Percentiles rank a stretch among this genome's conserved stretches.
These are phyloP conservation scores for Phyllosticta citriasiana DNA, from an alignment of 2,329 filamentous ascomycete genomes.

Conservation along the genomic window DNA sequence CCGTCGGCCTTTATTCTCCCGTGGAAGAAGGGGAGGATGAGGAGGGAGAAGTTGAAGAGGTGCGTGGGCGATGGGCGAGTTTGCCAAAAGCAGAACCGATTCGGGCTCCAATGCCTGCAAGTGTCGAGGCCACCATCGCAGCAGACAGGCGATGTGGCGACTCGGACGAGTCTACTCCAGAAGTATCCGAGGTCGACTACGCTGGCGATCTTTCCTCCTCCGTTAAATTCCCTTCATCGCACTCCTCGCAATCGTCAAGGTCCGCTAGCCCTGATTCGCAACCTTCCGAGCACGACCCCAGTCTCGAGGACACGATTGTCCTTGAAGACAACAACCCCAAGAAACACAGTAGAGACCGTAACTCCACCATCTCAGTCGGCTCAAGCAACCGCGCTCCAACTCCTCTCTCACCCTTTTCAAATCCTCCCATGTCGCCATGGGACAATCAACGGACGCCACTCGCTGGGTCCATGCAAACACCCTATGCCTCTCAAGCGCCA, in stretches of 20 bases:
- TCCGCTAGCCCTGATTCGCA: neutral
- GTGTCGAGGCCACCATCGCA: neutral
- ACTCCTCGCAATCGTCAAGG: neutral
- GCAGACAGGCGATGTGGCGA: neutral
- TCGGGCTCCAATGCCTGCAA: neutral
- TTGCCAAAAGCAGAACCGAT: neutral
- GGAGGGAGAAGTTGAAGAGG: neutral
- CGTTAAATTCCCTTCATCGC: neutral
- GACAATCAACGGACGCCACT: neutral
- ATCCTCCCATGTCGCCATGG: neutral
- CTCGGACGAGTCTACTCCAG: slow-evolving; percentile 1
- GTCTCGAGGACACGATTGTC: slow-evolving; percentile 2
- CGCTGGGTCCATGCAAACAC: neutral
- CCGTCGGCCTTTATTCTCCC: neutral
- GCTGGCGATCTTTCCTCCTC: neutral
- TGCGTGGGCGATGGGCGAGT: neutral
- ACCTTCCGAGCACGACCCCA: neutral
- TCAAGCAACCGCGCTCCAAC: slow-evolving; percentile 5
- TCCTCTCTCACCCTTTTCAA: slow-evolving; percentile 3
- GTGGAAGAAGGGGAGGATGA: slow-evolving; percentile 9
- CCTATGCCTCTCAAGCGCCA: neutral
- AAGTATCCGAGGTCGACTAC: slow-evolving; percentile 2
- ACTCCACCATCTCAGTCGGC: slow-evolving; percentile 7
- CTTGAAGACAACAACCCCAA: neutral
- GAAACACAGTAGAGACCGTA: slow-evolving; percentile 5